A percentile compares a stretch with the other conserved stretches of the same genome.
Conservation (phyloP, 345 rosid genomes). For the Nasturtium officinale region DNA sequence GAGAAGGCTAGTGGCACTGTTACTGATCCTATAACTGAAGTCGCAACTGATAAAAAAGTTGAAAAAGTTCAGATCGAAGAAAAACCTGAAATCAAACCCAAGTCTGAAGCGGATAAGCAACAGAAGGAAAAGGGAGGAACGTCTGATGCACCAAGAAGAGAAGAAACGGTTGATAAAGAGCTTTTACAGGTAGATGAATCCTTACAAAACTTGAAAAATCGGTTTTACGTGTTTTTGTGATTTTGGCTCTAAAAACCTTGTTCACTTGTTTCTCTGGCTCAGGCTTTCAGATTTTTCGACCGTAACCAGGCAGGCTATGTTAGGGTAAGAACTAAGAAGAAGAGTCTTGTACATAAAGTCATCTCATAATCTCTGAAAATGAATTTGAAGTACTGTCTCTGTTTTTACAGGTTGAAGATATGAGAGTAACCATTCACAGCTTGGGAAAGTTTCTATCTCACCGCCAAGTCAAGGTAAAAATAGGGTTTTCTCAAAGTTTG, state of each 20-base stretch:
- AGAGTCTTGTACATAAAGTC: background rate
- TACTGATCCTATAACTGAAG: constrained; percentile 32
- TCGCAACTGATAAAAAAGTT: constrained; percentile 46
- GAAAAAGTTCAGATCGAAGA: constrained; percentile 43
- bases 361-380: background rate
- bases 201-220: background rate
- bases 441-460: constrained; percentile 84
- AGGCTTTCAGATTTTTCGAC: constrained; percentile 98
- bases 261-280: constrained; percentile 24
- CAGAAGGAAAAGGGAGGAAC: constrained; percentile 40
- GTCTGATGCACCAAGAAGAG: constrained; percentile 49
- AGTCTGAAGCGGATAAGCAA: constrained; percentile 42
- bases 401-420: constrained; percentile 78
- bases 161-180: constrained; percentile 63
- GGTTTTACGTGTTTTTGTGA: background rate
- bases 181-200: constrained; percentile 66
- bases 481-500: background rate
- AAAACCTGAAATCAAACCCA: constrained; percentile 45
- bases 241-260: constrained; percentile 20
- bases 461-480: constrained; percentile 80
- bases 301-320: constrained; percentile 82
- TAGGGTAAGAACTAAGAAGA: constrained; percentile 66
- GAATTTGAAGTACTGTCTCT: background rate
- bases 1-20: constrained; percentile 40
- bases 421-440: constrained; percentile 85